Evolutionary conservation across 768 basidiomycete species (phyloP).

Genomic region (Xanthoconium purpureum): DNA sequence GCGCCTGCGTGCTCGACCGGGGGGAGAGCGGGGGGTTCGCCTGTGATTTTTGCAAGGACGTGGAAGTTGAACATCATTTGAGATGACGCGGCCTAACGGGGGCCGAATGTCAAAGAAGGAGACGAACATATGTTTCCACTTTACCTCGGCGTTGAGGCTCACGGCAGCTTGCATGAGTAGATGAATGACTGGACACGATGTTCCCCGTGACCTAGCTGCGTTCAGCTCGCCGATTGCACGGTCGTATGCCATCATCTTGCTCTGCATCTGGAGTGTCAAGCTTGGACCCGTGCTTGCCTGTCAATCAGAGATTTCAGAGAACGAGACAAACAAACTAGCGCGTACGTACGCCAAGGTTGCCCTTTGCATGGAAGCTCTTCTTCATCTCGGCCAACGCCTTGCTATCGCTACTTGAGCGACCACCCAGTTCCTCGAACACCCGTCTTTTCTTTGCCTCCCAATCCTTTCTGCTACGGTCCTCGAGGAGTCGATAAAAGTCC

Average conservation of each 20-base stretch:
- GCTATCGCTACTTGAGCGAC: conserved; percentile 54
- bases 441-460: conserved; percentile 91
- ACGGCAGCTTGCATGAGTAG: conserved; percentile 65
- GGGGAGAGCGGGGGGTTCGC: conserved; percentile 71
- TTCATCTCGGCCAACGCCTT: conserved; percentile 56
- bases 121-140: not conserved
- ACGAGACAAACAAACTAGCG: not conserved
- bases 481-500: conserved; percentile 78
- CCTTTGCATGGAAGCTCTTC: conserved; percentile 60
- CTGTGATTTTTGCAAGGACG: conserved; percentile 71
- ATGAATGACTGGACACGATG: conserved; percentile 74
- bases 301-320: conserved; percentile 6
- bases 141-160: conserved; percentile 55
- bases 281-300: conserved; percentile 50
- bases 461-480: conserved; percentile 70
- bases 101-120: conserved; percentile 3
- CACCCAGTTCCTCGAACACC: conserved; percentile 87
- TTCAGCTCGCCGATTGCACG: conserved; percentile 78
- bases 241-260: conserved; percentile 96
- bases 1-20: conserved; percentile 77
- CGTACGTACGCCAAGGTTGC: conserved; percentile 47
- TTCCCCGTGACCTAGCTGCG: conserved; percentile 63
- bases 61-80: conserved; percentile 72
- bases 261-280: conserved; percentile 77
- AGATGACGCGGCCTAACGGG: conserved; percentile 43